phyloP scores from a whole-genome alignment of 169 alveolate genomes.

The Cyclospora cayetanensis region DNA sequence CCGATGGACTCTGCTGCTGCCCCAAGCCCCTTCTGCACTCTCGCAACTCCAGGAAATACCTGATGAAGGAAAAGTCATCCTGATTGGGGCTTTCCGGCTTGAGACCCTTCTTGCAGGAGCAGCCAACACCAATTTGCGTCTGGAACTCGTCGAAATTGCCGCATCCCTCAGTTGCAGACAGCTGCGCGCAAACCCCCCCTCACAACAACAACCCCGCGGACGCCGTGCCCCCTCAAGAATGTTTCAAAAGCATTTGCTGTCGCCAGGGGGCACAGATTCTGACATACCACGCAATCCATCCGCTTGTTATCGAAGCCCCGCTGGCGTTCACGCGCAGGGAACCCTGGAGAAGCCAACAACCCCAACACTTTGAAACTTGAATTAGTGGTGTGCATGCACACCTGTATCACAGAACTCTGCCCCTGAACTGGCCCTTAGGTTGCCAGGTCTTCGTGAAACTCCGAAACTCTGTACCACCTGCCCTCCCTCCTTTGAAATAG shows the following conservation, averaged over 20 bases:
- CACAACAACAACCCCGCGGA: not conserved
- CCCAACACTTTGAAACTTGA: not conserved
- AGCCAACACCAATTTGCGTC: conserved; percentile 76
- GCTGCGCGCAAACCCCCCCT: not conserved
- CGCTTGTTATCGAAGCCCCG: not conserved
- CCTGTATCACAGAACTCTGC: no score
- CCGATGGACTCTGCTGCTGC: no score
- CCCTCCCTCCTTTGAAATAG: no score
- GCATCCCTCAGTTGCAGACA: not conserved
- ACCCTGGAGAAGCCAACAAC: not conserved
- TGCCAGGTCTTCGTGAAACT: no score
- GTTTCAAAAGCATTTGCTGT: not conserved
- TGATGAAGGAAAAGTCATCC: conserved; percentile 82
- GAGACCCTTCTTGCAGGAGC: conserved; percentile 87
- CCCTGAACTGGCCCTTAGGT: no score
- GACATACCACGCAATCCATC: not conserved
- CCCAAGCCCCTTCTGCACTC: no score
- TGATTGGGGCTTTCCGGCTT: conserved; percentile 92
- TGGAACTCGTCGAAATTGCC: not conserved
- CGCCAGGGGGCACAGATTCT: not conserved
- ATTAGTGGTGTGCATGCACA: no score
- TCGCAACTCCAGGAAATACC: not conserved
- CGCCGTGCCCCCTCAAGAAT: not conserved
- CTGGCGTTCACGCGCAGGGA: not conserved
- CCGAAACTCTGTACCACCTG: no score